Conservation (phyloP, 75 land plant species). For the Pinus taeda region DNA sequence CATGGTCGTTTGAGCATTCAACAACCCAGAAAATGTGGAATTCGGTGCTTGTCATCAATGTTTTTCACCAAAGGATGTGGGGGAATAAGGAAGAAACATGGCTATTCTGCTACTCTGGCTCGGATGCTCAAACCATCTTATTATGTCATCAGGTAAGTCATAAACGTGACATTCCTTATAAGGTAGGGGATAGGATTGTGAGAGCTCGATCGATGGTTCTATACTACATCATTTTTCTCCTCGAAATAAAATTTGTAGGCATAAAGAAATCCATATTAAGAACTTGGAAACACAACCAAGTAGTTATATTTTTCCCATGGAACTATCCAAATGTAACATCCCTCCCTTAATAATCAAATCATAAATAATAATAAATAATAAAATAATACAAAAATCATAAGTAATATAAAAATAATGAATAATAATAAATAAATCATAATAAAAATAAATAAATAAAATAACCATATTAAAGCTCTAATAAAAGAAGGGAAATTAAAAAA, state of each 20-base stretch:
- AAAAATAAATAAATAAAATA: too few species aligned
- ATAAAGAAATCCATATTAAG: background rate
- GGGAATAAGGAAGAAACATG: slow-evolving; percentile 25
- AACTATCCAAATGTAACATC: too few species aligned
- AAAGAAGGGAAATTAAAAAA: too few species aligned
- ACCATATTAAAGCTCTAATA: too few species aligned
- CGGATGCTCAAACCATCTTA: slow-evolving; percentile 18
- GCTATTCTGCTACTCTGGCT: slow-evolving; percentile 24
- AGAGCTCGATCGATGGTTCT: background rate
- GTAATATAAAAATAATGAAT: too few species aligned
- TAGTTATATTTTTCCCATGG: too few species aligned
- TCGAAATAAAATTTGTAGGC: background rate
- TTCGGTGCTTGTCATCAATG: slow-evolving; percentile 18
- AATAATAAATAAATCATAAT: too few species aligned
- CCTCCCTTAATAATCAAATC: too few species aligned
- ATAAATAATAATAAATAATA: too few species aligned
- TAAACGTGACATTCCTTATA: background rate
- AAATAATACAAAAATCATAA: too few species aligned
- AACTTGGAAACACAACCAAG: too few species aligned
- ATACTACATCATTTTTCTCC: background rate
- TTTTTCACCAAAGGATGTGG: slow-evolving; percentile 17
- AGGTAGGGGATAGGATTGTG: background rate
- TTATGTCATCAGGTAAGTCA: slow-evolving; percentile 21
- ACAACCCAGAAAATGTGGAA: slow-evolving; percentile 17
- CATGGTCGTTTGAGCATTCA: slow-evolving; percentile 19